Percentiles rank a stretch among this genome's conserved stretches.
Evolutionary conservation across 805 yeast species (phyloP).

Genomic region (Alloascoidea hylecoeti): DNA sequence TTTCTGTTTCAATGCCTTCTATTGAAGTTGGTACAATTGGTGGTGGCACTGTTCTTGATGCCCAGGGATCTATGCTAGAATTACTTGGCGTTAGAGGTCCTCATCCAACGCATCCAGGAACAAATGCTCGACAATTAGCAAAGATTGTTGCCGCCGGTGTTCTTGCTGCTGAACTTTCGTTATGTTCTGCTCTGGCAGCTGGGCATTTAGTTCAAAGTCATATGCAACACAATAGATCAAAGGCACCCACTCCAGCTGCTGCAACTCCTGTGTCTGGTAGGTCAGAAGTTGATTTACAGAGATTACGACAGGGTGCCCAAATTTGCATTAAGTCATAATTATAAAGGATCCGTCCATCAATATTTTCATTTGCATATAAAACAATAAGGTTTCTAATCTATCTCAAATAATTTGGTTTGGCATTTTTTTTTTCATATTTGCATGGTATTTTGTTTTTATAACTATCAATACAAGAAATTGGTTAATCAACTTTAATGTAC

Average conservation of each 20-base stretch:
- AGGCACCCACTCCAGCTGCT: slow-evolving; percentile 16
- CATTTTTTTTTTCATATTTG: too few relatives aligned
- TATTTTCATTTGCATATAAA: too few relatives aligned
- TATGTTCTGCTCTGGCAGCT: slow-evolving; percentile 93
- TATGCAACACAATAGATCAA: slow-evolving; percentile 82
- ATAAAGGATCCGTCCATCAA: too few relatives aligned
- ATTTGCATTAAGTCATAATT: slow-evolving; percentile 52
- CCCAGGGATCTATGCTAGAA: slow-evolving; percentile 94
- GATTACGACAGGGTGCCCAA: slow-evolving; percentile 59
- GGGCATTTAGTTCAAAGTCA: slow-evolving; percentile 97
- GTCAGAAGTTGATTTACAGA: slow-evolving; percentile 23
- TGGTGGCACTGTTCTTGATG: slow-evolving; percentile 95
- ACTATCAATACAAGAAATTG: too few relatives aligned
- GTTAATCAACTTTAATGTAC: too few relatives aligned
- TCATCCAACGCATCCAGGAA: slow-evolving; percentile 86
- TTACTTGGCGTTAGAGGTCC: slow-evolving; percentile 93
- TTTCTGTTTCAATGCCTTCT: slow-evolving; percentile 98
- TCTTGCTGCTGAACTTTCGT: slow-evolving; percentile 88
- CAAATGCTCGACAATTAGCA: slow-evolving; percentile 88
- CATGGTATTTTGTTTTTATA: too few relatives aligned
- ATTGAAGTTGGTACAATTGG: slow-evolving; percentile 99
- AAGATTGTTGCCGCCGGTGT: slow-evolving; percentile 88
- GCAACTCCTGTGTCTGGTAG: slow-evolving; percentile 15
- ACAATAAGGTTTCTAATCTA: too few relatives aligned
- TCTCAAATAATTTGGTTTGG: too few relatives aligned